A percentile compares a stretch with the other conserved stretches of the same genome.
Conservation (phyloP, 2,329 filamentous ascomycete genomes). For the Trichoderma sp. region DNA sequence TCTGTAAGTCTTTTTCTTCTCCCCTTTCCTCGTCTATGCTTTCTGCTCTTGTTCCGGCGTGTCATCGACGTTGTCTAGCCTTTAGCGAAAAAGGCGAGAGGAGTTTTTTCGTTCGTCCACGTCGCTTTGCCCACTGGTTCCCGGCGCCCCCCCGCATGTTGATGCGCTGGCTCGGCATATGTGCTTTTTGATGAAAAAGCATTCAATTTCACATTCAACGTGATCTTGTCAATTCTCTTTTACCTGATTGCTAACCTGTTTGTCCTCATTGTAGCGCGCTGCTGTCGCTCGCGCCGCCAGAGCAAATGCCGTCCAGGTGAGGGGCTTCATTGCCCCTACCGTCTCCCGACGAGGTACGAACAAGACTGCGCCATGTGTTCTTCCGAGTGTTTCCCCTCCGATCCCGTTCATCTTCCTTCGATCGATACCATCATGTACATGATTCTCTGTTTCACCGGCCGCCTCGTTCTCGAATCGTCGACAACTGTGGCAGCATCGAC, state of each 20-base stretch:
- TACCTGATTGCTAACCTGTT: slow-evolving; percentile 18
- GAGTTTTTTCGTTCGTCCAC: background rate
- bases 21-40: background rate
- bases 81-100: too few relatives aligned
- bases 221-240: too few relatives aligned
- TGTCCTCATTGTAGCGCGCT: slow-evolving; percentile 36
- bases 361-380: slow-evolving; percentile 8
- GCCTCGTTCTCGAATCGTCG: background rate
- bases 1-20: slow-evolving; percentile 50
- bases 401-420: background rate
- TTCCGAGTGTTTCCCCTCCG: background rate
- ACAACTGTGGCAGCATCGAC: background rate
- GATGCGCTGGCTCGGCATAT: slow-evolving; percentile 49
- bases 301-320: slow-evolving; percentile 50
- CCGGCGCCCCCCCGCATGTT: slow-evolving; percentile 37
- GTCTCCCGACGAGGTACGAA: slow-evolving; percentile 63
- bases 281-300: slow-evolving; percentile 50
- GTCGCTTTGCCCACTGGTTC: slow-evolving; percentile 17
- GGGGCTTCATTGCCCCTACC: slow-evolving; percentile 63
- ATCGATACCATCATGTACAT: background rate
- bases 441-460: too few relatives aligned
- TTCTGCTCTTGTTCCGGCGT: background rate
- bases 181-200: too few relatives aligned
- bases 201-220: too few relatives aligned
- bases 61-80: too few relatives aligned